Percentiles rank a stretch among this genome's conserved stretches.
Conservation (phyloP, 306 rosid species). For the Gastrolobium bilobum region DNA sequence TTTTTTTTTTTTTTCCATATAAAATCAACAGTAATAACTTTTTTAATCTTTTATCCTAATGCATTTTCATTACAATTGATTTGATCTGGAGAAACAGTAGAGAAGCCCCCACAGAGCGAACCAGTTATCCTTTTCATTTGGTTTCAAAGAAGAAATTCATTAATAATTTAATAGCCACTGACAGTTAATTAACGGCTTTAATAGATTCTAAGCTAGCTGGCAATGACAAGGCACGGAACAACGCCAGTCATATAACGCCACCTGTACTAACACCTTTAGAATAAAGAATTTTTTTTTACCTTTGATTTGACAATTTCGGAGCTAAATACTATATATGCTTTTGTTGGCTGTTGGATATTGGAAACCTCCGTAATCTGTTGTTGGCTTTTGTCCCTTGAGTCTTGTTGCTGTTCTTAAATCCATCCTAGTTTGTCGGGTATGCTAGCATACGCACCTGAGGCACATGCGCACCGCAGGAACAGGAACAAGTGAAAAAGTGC, state of each 20-base stretch:
- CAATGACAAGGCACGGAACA: conserved; percentile 36
- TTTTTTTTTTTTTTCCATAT: no score
- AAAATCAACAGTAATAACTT: no score
- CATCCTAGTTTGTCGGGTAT: conserved; percentile 12
- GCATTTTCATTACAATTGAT: no score
- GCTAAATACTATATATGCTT: not conserved
- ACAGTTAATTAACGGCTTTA: conserved; percentile 41
- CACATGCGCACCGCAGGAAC: conserved; percentile 37
- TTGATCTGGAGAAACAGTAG: no score
- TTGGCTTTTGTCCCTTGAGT: conserved; percentile 2
- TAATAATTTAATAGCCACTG: not conserved
- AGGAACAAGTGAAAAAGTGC: conserved; percentile 40
- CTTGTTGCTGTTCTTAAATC: not conserved
- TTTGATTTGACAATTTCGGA: conserved; percentile 1
- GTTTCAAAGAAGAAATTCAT: not conserved
- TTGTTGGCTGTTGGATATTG: not conserved
- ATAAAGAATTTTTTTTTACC: not conserved
- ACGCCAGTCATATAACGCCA: conserved; percentile 43
- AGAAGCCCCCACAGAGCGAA: no score
- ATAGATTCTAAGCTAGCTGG: conserved; percentile 39
- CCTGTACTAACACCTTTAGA: conserved; percentile 2
- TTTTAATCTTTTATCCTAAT: no score
- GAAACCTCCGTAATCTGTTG: not conserved
- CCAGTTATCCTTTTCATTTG: not conserved
- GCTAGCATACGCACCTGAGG: conserved; percentile 48